Percentiles rank a stretch among this genome's conserved stretches.
phyloP scores from a whole-genome alignment of 1,284 basidiomycete species.

The Termitomyces sp. region DNA sequence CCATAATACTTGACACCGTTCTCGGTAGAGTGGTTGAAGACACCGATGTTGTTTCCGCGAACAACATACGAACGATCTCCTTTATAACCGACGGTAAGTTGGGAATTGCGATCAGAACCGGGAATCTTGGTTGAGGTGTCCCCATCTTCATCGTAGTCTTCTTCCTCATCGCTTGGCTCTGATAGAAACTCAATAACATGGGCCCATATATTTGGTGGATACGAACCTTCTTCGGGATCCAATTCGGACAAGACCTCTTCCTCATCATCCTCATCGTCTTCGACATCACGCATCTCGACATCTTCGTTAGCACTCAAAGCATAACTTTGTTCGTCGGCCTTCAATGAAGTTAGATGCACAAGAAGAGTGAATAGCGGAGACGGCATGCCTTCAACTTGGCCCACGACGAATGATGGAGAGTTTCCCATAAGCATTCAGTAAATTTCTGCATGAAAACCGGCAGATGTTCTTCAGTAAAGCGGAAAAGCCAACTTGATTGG shows the following conservation, averaged over 20 bases:
- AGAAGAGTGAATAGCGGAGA: constrained; percentile 1
- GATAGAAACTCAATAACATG: not conserved
- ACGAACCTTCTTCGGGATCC: constrained; percentile 49
- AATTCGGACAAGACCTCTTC: constrained; percentile 68
- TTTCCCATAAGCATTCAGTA: constrained; percentile 79
- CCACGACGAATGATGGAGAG: constrained; percentile 72
- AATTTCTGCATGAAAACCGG: constrained; percentile 64
- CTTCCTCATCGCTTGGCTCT: constrained; percentile 50
- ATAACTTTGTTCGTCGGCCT: constrained; percentile 74
- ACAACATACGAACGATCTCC: constrained; percentile 95
- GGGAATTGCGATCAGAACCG: constrained; percentile 75
- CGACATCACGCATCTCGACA: constrained; percentile 78
- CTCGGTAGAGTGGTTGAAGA: constrained; percentile 85
- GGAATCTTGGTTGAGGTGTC: constrained; percentile 31
- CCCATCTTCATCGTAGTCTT: constrained; percentile 58
- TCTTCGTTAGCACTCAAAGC: constrained; percentile 74
- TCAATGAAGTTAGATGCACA: not conserved
- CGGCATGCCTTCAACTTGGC: constrained; percentile 73
- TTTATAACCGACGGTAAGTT: constrained; percentile 93
- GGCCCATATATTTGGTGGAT: not conserved
- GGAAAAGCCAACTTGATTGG: constrained; percentile 81
- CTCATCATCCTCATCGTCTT: constrained; percentile 71
- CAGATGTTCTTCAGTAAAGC: constrained; percentile 66
- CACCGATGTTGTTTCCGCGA: constrained; percentile 93
- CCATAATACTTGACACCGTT: constrained; percentile 84